These are phyloP conservation scores for Porcisia deanei DNA, from an alignment of 208 protist species.

Conservation along the genomic window DNA sequence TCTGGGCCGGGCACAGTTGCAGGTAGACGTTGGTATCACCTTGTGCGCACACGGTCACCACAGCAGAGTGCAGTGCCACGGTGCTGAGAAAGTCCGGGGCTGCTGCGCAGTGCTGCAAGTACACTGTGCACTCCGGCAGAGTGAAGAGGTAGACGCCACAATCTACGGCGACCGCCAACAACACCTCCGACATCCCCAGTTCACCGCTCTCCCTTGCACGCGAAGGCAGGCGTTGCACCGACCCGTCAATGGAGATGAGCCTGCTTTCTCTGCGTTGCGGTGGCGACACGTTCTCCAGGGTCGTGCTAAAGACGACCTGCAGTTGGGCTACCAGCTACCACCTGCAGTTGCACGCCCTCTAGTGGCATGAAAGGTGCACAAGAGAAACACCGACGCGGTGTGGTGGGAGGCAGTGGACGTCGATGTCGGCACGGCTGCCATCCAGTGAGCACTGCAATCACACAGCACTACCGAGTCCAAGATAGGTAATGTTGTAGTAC, in stretches of 20 bases:
- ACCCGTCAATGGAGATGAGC: constrained; percentile 17
- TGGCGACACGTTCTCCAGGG: constrained; percentile 13
- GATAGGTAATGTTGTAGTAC: constrained; percentile 16
- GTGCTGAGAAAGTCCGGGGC: constrained; percentile 16
- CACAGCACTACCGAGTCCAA: constrained; percentile 25
- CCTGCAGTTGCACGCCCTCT: constrained; percentile 26
- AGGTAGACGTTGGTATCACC: constrained; percentile 32
- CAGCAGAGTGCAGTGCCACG: constrained; percentile 25
- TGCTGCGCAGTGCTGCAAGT: constrained; percentile 34
- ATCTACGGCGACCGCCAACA: constrained; percentile 23
- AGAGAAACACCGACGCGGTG: constrained; percentile 17
- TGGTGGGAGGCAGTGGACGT: constrained; percentile 3
- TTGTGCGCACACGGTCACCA: constrained; percentile 27
- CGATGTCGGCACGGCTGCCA: constrained; percentile 28
- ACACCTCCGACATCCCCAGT: constrained; percentile 22
- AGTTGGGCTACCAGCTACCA: constrained; percentile 35
- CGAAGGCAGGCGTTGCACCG: constrained; percentile 24
- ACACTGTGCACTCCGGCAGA: constrained; percentile 24
- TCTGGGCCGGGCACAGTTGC: constrained; percentile 32
- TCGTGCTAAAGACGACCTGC: constrained; percentile 24
- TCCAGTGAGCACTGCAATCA: constrained; percentile 28
- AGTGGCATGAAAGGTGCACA: constrained; percentile 14
- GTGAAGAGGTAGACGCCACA: constrained; percentile 24
- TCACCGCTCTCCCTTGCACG: constrained; percentile 14
- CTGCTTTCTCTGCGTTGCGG: constrained; percentile 4